A percentile compares a stretch with the other conserved stretches of the same genome.
Evolutionary conservation across 495 filamentous ascomycete genomes (phyloP).

Genomic region (Aspergillus steynii): DNA sequence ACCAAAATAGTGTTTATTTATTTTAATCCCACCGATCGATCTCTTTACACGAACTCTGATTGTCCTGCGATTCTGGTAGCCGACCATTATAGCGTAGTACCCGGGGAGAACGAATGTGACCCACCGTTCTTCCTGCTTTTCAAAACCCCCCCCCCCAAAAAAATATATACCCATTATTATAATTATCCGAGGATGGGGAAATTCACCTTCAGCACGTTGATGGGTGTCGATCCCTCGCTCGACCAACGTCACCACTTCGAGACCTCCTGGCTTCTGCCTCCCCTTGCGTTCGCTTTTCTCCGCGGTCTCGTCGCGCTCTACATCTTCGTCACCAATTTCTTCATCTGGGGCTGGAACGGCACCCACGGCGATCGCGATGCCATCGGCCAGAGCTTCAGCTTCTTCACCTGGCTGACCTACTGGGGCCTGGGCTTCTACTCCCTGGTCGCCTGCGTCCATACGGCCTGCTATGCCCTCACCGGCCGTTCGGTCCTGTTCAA

Average conservation of each 20-base stretch:
- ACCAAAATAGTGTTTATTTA: too few species aligned
- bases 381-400: slow-evolving; percentile 62
- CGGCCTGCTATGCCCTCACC: slow-evolving; percentile 59
- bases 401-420: slow-evolving; percentile 78
- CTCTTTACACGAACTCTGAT: too few species aligned
- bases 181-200: slow-evolving; percentile 18
- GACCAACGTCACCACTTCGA: slow-evolving; percentile 65
- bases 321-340: slow-evolving; percentile 67
- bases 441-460: slow-evolving; percentile 62
- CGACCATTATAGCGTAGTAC: too few species aligned
- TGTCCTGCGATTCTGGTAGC: too few species aligned
- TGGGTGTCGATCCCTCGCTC: slow-evolving; percentile 38
- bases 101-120: too few species aligned
- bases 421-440: slow-evolving; percentile 83
- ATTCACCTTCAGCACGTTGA: slow-evolving; percentile 22
- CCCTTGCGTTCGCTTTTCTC: slow-evolving; percentile 55
- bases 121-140: too few species aligned
- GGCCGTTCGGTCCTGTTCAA: slow-evolving; percentile 58
- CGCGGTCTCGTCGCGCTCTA: slow-evolving; percentile 68
- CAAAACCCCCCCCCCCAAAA: neutral
- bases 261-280: slow-evolving; percentile 76
- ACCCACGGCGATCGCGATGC: slow-evolving; percentile 41
- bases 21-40: too few species aligned
- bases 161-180: neutral
- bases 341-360: slow-evolving; percentile 63